Conservation (phyloP, 495 filamentous ascomycete species). For the Neohortaea acidophila region DNA sequence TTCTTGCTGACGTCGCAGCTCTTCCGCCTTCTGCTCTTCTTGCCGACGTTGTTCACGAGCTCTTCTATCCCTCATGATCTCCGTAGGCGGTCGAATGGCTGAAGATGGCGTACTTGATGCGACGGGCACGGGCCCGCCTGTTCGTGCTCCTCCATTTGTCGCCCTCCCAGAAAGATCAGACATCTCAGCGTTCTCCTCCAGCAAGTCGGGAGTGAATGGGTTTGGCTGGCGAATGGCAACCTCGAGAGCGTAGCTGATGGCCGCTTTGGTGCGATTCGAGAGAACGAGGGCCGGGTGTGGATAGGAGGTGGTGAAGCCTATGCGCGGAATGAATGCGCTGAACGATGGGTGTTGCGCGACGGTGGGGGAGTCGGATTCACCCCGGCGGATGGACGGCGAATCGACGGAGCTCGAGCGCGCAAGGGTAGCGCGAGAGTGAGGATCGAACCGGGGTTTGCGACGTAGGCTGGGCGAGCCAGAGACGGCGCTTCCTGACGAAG, state of each 20-base stretch:
- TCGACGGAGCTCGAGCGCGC: slow-evolving; percentile 19
- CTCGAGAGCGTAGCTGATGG: slow-evolving; percentile 82
- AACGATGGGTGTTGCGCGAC: slow-evolving; percentile 15
- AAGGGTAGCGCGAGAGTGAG: slow-evolving; percentile 23
- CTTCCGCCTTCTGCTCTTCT: slow-evolving; percentile 22
- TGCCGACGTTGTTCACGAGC: slow-evolving; percentile 21
- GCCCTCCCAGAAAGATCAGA: slow-evolving; percentile 48
- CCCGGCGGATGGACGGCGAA: slow-evolving; percentile 11
- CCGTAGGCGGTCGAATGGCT: slow-evolving; percentile 24
- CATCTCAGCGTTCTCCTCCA: slow-evolving; percentile 91
- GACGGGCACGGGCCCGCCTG: slow-evolving; percentile 26
- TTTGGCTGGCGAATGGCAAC: slow-evolving; percentile 74
- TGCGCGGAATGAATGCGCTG: slow-evolving; percentile 5
- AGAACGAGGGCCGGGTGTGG: slow-evolving; percentile 39
- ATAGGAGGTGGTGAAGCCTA: too few relatives aligned
- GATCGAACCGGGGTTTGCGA: slow-evolving; percentile 33
- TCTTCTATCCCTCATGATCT: slow-evolving; percentile 26
- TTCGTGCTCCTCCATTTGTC: slow-evolving; percentile 27
- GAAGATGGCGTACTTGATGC: slow-evolving; percentile 16
- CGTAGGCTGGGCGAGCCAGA: slow-evolving; percentile 29
- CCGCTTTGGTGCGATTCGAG: slow-evolving; percentile 51
- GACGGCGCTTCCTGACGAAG: slow-evolving; percentile 32
- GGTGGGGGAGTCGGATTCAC: background rate
- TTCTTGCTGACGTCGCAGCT: slow-evolving; percentile 15
- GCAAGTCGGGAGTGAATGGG: slow-evolving; percentile 65